Evolutionary conservation across 306 rosid genomes (phyloP).

Genomic region (Vigna trinervia): DNA sequence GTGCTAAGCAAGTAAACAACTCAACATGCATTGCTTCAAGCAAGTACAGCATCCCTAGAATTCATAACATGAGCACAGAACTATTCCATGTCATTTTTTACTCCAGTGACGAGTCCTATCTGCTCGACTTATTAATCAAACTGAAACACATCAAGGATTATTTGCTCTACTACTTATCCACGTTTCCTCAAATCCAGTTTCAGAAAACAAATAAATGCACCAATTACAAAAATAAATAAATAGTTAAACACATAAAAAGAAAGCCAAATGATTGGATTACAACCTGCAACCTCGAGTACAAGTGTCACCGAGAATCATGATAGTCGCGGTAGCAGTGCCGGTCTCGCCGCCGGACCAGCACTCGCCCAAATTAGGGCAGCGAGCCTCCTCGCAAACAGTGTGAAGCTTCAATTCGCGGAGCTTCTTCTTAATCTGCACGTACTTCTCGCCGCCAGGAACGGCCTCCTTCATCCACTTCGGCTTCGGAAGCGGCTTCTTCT

Average conservation of each 20-base stretch:
- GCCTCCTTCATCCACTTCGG: conserved; percentile 99
- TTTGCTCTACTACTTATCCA: conserved; percentile 2
- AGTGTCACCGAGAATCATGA: conserved; percentile 97
- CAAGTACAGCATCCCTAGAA: neutral
- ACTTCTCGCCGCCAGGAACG: conserved; percentile 92
- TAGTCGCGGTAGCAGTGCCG: conserved; percentile 97
- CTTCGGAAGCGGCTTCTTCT: conserved; percentile 94
- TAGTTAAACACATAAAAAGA: neutral
- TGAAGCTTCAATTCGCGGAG: conserved; percentile 92
- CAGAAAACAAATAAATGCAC: neutral
- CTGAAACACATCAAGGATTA: neutral
- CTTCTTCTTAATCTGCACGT: conserved; percentile 96
- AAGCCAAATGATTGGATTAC: conserved; percentile 18
- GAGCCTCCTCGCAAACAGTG: conserved; percentile 97
- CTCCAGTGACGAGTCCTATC: neutral
- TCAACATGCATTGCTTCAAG: too few species aligned
- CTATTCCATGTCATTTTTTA: neutral
- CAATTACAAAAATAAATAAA: neutral
- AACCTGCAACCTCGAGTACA: conserved; percentile 99
- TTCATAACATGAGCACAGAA: neutral
- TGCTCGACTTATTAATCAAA: neutral
- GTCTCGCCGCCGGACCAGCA: conserved; percentile 99
- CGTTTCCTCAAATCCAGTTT: neutral
- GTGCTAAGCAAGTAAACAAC: too few species aligned
- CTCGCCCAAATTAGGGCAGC: conserved; percentile 92